Percentiles rank a stretch among this genome's conserved stretches.
These are phyloP conservation scores for Macroventuria anomochaeta DNA, from an alignment of 2,329 filamentous ascomycete genomes.

Conservation along the genomic window DNA sequence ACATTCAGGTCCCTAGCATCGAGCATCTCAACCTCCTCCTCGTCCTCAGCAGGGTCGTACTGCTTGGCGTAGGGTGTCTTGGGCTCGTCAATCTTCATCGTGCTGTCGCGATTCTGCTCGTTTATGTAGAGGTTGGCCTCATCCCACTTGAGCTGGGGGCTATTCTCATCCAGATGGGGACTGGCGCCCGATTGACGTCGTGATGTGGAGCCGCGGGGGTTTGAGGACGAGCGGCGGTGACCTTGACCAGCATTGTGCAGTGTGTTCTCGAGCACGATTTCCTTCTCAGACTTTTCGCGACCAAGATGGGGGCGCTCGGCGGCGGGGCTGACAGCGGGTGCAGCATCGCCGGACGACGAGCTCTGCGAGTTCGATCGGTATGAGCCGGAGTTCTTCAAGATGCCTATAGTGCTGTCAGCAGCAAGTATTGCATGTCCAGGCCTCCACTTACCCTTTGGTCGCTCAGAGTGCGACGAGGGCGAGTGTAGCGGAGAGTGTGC, in stretches of 20 bases:
- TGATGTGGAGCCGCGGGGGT: constrained; percentile 69
- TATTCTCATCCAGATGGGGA: constrained; percentile 62
- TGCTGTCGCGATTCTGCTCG: constrained; percentile 91
- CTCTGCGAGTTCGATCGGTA: constrained; percentile 59
- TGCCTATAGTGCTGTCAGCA: constrained; percentile 65
- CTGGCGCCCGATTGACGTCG: constrained; percentile 71
- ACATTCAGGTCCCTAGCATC: constrained; percentile 75
- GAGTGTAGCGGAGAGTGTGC: constrained; percentile 46
- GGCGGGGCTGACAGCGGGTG: constrained; percentile 43
- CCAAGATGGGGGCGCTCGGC: constrained; percentile 52
- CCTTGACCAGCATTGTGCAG: constrained; percentile 85
- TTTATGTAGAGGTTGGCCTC: constrained; percentile 97
- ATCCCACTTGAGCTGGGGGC: constrained; percentile 92
- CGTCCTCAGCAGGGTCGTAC: constrained; percentile 89
- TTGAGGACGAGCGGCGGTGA: constrained; percentile 81
- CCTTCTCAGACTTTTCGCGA: constrained; percentile 73
- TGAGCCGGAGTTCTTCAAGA: constrained; percentile 84
- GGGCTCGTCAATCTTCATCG: constrained; percentile 99
- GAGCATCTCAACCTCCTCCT: constrained; percentile 69
- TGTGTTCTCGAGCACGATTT: constrained; percentile 92
- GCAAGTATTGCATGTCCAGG: background rate
- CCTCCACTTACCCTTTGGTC: constrained; percentile 51
- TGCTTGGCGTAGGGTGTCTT: constrained; percentile 96
- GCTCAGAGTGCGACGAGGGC: constrained; percentile 48
- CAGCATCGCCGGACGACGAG: constrained; percentile 54